Evolutionary conservation across 2,329 filamentous ascomycete genomes (phyloP), one percentile per base, ranked within the genome.

Genomic region (Penicillium hesseltinei): DNA sequence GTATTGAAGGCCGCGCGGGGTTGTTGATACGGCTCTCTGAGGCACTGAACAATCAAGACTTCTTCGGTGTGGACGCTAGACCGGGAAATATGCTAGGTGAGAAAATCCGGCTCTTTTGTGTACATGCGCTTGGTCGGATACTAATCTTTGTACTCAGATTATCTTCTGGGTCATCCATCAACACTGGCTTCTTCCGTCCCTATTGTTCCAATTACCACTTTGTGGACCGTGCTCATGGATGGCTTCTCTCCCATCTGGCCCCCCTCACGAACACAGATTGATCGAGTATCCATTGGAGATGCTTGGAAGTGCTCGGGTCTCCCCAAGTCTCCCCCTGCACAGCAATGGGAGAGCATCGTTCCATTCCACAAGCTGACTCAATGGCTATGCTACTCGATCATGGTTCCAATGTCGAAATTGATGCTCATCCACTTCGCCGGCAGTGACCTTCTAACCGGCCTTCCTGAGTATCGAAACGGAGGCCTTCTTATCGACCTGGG

Each of bases 331-430:
- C 86, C 88, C 73, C 81, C 87, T 64, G 83, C 83, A 7, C 80
- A 86, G 63, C 82, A 86, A 0, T 91, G 89, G 88, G 89, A 93
- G 71, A 88, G 82, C 65, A 93, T 95, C 67, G 84, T 93, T 11
- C 92, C 92, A 0, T 96, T 96, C 78, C 92, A 97, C 80, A 96
- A 96, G 77, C 83, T 96, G 36, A 95, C 92, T 0, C 92, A 96
- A 74, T 97, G 92, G 92, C 87, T 97, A 55, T 91, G 89, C 49
- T 96, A 96, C 76, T 96, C 91, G 2, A 83, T 97, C 55, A 95
- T 95, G 90, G 88, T 92, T 25, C 92, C 92, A 0, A 95, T 96
- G 88, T 85, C 88, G 55, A 89, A 86, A 63, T 75, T 96, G 23
- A 85, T 96, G 66, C 84, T 88, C 56, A 87, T 95, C 58, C 86